Conservation (phyloP, 1,284 basidiomycete species). For the Boletellus sp. region DNA sequence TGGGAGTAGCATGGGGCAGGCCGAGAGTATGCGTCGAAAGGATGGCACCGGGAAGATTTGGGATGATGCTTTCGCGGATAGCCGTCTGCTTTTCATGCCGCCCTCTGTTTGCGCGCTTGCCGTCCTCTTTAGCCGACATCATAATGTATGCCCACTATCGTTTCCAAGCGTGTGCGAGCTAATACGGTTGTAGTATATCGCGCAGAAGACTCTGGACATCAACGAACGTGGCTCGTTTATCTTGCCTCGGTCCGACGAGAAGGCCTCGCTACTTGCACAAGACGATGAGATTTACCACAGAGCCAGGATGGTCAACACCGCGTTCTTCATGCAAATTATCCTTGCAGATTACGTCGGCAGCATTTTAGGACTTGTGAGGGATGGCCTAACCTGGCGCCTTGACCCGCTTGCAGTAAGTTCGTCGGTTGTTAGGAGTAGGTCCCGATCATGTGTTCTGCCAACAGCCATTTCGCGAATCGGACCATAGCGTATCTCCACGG, state of each 20-base stretch:
- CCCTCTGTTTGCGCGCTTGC: conserved; percentile 67
- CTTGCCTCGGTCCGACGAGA: conserved; percentile 22
- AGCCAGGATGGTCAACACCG: conserved; percentile 72
- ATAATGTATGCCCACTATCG: conserved; percentile 50
- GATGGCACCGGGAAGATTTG: conserved; percentile 65
- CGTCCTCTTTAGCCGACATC: conserved; percentile 70
- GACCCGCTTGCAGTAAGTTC: conserved; percentile 42
- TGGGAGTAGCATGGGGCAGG: conserved; percentile 52
- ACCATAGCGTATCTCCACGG: conserved; percentile 39
- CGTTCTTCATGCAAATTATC: conserved; percentile 69
- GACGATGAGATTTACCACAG: conserved; percentile 77
- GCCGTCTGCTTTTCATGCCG: conserved; percentile 70
- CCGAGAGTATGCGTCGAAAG: conserved; percentile 50
- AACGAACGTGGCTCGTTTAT: conserved; percentile 56
- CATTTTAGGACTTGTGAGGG: conserved; percentile 48
- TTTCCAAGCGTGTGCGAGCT: neutral
- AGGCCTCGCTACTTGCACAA: conserved; percentile 40
- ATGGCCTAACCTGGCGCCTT: conserved; percentile 46
- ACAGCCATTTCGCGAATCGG: conserved; percentile 24
- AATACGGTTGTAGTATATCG: conserved; percentile 54
- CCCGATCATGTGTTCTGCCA: neutral
- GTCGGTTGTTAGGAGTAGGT: neutral
- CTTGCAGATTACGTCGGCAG: conserved; percentile 62
- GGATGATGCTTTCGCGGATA: conserved; percentile 70
- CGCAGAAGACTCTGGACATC: conserved; percentile 63